phyloP scores from a whole-genome alignment of 768 basidiomycete species.

The Phanerochaete sordida region DNA sequence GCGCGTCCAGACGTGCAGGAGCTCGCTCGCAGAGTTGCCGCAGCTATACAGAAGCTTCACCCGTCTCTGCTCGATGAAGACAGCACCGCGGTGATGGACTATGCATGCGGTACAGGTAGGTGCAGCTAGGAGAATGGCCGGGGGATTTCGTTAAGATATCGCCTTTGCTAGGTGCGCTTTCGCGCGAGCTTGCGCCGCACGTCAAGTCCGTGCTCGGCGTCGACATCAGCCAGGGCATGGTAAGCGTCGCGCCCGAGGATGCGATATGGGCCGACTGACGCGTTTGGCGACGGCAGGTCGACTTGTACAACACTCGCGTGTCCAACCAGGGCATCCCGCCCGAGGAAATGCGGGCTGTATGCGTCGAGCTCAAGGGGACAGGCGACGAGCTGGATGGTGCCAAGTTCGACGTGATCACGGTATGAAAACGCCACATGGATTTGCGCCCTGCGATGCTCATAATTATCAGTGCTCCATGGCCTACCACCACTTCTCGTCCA shows the following conservation, averaged over 20 bases:
- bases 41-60: conserved; percentile 26
- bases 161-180: conserved; percentile 48
- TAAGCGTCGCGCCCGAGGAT: too few species aligned
- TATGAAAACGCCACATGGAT: conserved; percentile 38
- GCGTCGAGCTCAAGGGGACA: conserved; percentile 47
- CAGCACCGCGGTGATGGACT: conserved; percentile 62
- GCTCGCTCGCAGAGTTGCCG: conserved; percentile 21
- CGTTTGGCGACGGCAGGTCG: conserved; percentile 27
- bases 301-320: conserved; percentile 57
- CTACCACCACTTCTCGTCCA: conserved; percentile 59
- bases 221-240: conserved; percentile 71
- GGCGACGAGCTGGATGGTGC: conserved; percentile 44
- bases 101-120: conserved; percentile 70
- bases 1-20: conserved; percentile 17
- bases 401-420: conserved; percentile 69
- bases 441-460: background rate
- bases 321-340: conserved; percentile 56
- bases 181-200: conserved; percentile 56
- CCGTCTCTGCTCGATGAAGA: conserved; percentile 45
- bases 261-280: too few species aligned
- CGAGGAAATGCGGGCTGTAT: conserved; percentile 66
- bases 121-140: background rate
- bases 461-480: conserved; percentile 55
- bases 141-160: background rate
- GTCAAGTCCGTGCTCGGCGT: conserved; percentile 66